A percentile compares a stretch with the other conserved stretches of the same genome.
These are phyloP conservation scores for Annona squamosa DNA, from an alignment of 164 flowering plant genomes.

Conservation along the genomic window DNA sequence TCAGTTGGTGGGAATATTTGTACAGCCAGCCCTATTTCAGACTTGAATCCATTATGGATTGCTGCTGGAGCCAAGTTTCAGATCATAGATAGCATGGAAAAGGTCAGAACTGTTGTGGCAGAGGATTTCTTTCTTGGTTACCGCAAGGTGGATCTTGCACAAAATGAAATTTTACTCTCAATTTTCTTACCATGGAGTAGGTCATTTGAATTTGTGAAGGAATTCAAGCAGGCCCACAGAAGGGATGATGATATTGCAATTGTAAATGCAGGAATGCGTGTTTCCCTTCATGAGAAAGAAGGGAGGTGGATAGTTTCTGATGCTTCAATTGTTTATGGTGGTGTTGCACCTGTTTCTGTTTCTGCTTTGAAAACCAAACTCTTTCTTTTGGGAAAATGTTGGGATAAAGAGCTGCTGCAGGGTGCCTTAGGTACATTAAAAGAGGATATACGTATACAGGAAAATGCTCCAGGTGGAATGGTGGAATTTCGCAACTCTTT, in stretches of 20 bases:
- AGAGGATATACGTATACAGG: constrained; percentile 56
- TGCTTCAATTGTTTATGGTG: constrained; percentile 89
- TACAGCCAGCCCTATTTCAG: constrained; percentile 98
- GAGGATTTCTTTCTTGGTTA: constrained; percentile 83
- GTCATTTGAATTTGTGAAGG: constrained; percentile 77
- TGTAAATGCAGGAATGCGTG: constrained; percentile 96
- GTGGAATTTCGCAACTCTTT: constrained; percentile 92
- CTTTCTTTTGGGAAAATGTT: constrained; percentile 59
- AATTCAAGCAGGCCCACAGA: constrained; percentile 96
- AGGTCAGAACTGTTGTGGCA: constrained; percentile 50
- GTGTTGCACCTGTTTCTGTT: constrained; percentile 80
- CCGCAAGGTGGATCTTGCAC: constrained; percentile 71
- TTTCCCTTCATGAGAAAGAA: constrained; percentile 48
- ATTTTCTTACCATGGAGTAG: constrained; percentile 85
- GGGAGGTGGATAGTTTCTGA: constrained; percentile 58
- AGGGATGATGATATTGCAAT: constrained; percentile 98
- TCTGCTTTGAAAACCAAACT: constrained; percentile 49
- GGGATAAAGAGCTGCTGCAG: constrained; percentile 55
- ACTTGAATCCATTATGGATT: constrained; percentile 98
- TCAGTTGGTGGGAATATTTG: constrained; percentile 98
- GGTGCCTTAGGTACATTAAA: constrained; percentile 50
- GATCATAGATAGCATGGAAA: constrained; percentile 53
- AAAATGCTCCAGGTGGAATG: constrained; percentile 98
- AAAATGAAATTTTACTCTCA: constrained; percentile 70
- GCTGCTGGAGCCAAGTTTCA: constrained; percentile 72